These are phyloP conservation scores for Fragosphaeria purpurea DNA, from an alignment of 2,329 filamentous ascomycete species.

Conservation along the genomic window DNA sequence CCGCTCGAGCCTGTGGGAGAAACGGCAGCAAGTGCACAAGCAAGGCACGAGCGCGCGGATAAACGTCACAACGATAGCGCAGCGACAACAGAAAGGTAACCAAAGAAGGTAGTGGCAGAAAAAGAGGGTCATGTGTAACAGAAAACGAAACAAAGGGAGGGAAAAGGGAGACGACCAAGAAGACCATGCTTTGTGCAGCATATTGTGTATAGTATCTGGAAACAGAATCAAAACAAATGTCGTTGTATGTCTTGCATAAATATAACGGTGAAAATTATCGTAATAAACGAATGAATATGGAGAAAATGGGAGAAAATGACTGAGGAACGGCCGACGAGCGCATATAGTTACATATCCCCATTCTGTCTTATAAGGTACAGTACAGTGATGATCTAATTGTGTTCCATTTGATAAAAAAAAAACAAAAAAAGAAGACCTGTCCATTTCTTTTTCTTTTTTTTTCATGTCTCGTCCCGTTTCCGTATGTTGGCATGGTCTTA, in stretches of 20 bases:
- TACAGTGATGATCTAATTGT: neutral
- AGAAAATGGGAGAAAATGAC: too few relatives aligned
- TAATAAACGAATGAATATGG: too few relatives aligned
- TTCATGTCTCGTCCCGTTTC: neutral
- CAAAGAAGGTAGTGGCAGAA: neutral
- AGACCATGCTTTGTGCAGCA: too few relatives aligned
- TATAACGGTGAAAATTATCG: too few relatives aligned
- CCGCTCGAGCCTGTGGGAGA: slow-evolving; percentile 73
- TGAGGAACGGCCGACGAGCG: too few relatives aligned
- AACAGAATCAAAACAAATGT: neutral
- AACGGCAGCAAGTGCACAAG: slow-evolving; percentile 69
- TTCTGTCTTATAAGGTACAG: too few relatives aligned
- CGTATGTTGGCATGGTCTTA: slow-evolving; percentile 31
- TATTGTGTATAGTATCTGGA: too few relatives aligned
- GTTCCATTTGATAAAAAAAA: neutral
- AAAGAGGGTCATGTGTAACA: too few relatives aligned
- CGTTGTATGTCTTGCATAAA: neutral
- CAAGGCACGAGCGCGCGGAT: slow-evolving; percentile 66
- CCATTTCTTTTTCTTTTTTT: neutral
- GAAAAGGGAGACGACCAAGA: too few relatives aligned
- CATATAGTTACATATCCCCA: too few relatives aligned
- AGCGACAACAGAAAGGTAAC: neutral
- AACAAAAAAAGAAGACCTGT: too few relatives aligned
- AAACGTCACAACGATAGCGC: slow-evolving; percentile 44
- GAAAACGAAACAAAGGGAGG: too few relatives aligned